phyloP scores from a whole-genome alignment of 257 asterid species.

The Parsonsia alboflavescens region DNA sequence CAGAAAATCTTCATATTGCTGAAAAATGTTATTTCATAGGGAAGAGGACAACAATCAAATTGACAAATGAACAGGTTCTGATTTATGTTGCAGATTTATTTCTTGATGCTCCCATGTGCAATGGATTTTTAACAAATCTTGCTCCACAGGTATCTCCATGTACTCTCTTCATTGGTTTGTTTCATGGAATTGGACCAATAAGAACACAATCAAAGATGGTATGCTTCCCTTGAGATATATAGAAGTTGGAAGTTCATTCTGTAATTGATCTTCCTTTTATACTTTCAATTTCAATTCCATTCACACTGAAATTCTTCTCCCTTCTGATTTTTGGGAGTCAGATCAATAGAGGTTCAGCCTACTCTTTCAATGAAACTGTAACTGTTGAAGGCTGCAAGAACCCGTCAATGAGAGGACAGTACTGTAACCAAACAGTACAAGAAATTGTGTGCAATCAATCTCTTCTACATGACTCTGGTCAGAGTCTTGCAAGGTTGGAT shows the following conservation, averaged over 20 bases:
- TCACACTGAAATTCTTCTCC: neutral
- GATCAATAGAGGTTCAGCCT: constrained; percentile 74
- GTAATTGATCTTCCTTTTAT: neutral
- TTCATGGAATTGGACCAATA: constrained; percentile 72
- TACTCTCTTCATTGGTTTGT: constrained; percentile 72
- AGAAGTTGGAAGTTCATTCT: constrained; percentile 1
- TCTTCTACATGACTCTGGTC: neutral
- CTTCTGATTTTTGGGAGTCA: constrained; percentile 18
- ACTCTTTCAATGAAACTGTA: constrained; percentile 52
- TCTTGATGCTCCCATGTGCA: neutral
- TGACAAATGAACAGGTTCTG: constrained; percentile 72
- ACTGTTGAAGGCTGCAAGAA: constrained; percentile 66
- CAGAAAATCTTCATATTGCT: constrained; percentile 43
- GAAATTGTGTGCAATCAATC: constrained; percentile 37
- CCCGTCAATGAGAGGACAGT: constrained; percentile 53
- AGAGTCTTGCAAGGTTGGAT: constrained; percentile 24
- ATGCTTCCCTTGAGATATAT: constrained; percentile 10
- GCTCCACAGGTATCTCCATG: constrained; percentile 64
- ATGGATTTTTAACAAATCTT: neutral
- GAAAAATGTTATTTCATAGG: constrained; percentile 75
- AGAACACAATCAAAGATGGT: constrained; percentile 94
- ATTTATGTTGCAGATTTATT: neutral
- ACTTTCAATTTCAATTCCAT: neutral
- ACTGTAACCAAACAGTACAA: constrained; percentile 71
- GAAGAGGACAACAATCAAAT: constrained; percentile 42